These are phyloP conservation scores for Saturnispora ahearnii DNA, from an alignment of 805 yeast species.

Conservation along the genomic window DNA sequence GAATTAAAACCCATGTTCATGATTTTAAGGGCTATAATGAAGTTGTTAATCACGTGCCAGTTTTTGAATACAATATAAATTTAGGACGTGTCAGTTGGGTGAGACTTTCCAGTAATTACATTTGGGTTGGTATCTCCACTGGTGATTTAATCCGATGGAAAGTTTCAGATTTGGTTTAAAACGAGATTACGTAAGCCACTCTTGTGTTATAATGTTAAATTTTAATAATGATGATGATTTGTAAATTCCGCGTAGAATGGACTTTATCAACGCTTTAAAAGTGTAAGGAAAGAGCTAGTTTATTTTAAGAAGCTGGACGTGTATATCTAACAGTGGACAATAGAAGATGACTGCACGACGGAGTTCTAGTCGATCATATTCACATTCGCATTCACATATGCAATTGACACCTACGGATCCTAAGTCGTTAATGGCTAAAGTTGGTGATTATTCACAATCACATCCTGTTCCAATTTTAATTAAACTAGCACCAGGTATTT, in stretches of 20 bases:
- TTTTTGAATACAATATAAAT: slow-evolving; percentile 25
- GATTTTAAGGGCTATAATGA: background rate
- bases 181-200: background rate
- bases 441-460: slow-evolving; percentile 41
- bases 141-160: slow-evolving; percentile 35
- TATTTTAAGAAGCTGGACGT: background rate
- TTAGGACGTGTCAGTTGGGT: slow-evolving; percentile 29
- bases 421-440: slow-evolving; percentile 33
- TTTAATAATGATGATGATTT: background rate
- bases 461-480: slow-evolving; percentile 49
- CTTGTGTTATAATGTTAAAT: background rate
- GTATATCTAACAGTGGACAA: background rate
- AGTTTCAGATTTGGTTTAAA: background rate
- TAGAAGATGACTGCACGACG: background rate
- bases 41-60: slow-evolving; percentile 20
- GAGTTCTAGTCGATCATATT: background rate
- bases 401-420: slow-evolving; percentile 20
- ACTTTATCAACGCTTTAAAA: background rate
- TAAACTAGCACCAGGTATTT: slow-evolving; percentile 41
- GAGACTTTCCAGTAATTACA: slow-evolving; percentile 23
- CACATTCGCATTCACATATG: slow-evolving; percentile 1
- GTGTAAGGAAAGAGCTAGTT: background rate
- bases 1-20: background rate
- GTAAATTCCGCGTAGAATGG: background rate
- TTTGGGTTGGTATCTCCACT: slow-evolving; percentile 31